Percentiles rank a stretch among this genome's conserved stretches.
Evolutionary conservation across 2,329 filamentous ascomycete species (phyloP).

Genomic region (Claviceps humidiphila): DNA sequence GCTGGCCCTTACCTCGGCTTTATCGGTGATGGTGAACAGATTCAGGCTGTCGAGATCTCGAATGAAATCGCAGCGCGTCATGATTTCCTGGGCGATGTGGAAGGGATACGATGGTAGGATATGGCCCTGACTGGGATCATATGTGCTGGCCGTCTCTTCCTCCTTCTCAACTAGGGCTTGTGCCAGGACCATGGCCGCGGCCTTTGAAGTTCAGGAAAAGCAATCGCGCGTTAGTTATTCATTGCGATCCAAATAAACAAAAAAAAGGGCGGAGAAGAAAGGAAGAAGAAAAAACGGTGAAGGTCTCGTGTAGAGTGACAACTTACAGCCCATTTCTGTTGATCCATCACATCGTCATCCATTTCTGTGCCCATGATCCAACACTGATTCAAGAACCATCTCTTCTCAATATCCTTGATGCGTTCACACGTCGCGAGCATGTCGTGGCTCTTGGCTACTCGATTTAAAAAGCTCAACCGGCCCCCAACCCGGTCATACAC

Average conservation of each 20-base stretch:
- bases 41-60: constrained; percentile 86
- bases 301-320: background rate
- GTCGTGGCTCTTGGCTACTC: constrained; percentile 73
- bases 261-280: background rate
- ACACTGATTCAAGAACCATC: constrained; percentile 66
- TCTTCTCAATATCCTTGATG: constrained; percentile 56
- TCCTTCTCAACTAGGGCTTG: constrained; percentile 81
- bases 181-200: constrained; percentile 86
- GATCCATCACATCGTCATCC: constrained; percentile 97
- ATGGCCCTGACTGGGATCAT: constrained; percentile 55
- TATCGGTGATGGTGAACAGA: constrained; percentile 84
- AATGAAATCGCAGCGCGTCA: constrained; percentile 94
- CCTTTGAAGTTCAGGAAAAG: constrained; percentile 28
- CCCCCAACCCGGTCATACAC: constrained; percentile 84
- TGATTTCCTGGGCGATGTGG: constrained; percentile 76
- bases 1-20: constrained; percentile 78
- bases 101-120: constrained; percentile 69
- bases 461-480: constrained; percentile 73
- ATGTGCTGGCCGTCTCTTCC: constrained; percentile 49
- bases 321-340: constrained; percentile 81
- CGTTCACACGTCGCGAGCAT: constrained; percentile 70
- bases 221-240: background rate
- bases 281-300: background rate
- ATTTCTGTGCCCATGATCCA: constrained; percentile 60
- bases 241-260: background rate